phyloP scores from a whole-genome alignment of 2,329 filamentous ascomycete species.

The Grosmannia clavigera region DNA sequence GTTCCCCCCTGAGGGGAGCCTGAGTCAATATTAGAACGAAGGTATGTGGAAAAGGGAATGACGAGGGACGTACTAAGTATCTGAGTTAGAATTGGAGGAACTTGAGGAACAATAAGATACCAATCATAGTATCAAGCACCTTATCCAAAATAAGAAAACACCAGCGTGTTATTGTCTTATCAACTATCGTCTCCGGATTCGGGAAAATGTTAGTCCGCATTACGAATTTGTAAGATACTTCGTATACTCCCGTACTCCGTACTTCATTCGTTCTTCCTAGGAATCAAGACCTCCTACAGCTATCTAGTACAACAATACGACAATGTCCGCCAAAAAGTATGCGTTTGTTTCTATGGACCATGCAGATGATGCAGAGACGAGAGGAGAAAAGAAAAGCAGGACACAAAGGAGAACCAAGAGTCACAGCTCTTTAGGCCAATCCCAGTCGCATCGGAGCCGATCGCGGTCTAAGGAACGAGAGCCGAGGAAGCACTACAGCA shows the following conservation, averaged over 20 bases:
- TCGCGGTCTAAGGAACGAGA: conserved; percentile 15
- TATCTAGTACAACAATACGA: background rate
- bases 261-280: too few species aligned
- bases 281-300: too few species aligned
- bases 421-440: conserved; percentile 14
- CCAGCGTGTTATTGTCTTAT: conserved; percentile 13
- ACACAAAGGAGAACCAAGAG: conserved; percentile 34
- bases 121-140: background rate
- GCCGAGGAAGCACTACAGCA: conserved; percentile 25
- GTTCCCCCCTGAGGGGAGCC: background rate
- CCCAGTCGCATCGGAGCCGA: conserved; percentile 16
- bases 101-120: background rate
- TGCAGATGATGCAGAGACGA: conserved; percentile 38
- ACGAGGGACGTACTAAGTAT: background rate
- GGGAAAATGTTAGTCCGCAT: conserved; percentile 8
- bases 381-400: conserved; percentile 31
- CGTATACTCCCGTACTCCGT: too few species aligned
- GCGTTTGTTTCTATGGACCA: conserved; percentile 57
- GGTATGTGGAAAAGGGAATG: background rate
- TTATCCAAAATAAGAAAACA: conserved; percentile 8
- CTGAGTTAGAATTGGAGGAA: background rate
- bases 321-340: conserved; percentile 43
- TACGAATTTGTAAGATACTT: background rate
- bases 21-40: background rate
- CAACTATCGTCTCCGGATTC: background rate